phyloP scores from a whole-genome alignment of 1,284 basidiomycete species.

The Ustilago curta region DNA sequence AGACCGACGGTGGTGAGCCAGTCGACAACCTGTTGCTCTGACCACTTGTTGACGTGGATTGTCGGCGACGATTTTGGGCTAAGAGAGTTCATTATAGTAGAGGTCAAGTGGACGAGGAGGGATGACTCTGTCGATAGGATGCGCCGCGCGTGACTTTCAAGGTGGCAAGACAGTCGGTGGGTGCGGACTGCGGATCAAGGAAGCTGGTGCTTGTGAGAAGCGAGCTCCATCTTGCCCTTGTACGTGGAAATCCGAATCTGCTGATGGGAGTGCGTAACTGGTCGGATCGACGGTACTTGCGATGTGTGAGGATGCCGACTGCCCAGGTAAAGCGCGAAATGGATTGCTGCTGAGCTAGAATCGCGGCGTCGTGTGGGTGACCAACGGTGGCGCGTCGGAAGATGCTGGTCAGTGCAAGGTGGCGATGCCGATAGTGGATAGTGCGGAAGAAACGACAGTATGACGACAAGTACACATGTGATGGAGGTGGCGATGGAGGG shows the following conservation, averaged over 20 bases:
- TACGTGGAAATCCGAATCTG: background rate
- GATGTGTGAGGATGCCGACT: no score
- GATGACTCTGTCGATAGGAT: background rate
- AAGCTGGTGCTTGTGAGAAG: background rate
- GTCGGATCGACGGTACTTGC: background rate
- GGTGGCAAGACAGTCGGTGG: background rate
- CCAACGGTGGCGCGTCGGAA: no score
- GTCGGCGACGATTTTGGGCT: slow-evolving; percentile 47
- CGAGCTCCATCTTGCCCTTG: background rate
- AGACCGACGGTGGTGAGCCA: slow-evolving; percentile 57
- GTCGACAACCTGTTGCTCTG: slow-evolving; percentile 52
- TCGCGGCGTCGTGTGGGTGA: no score
- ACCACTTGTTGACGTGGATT: slow-evolving; percentile 59
- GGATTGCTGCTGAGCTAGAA: no score
- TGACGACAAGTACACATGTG: no score
- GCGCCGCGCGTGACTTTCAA: background rate
- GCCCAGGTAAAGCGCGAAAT: no score
- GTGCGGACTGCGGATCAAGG: background rate
- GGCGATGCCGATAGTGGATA: no score
- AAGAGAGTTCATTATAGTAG: slow-evolving; percentile 25
- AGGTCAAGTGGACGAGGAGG: background rate
- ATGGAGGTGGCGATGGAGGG: no score
- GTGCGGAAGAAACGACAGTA: no score
- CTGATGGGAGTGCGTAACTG: background rate
- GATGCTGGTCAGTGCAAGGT: no score